These are phyloP conservation scores for Coemansia guatemalensis DNA, from an alignment of 192 early-diverging fungal genomes.

Conservation along the genomic window DNA sequence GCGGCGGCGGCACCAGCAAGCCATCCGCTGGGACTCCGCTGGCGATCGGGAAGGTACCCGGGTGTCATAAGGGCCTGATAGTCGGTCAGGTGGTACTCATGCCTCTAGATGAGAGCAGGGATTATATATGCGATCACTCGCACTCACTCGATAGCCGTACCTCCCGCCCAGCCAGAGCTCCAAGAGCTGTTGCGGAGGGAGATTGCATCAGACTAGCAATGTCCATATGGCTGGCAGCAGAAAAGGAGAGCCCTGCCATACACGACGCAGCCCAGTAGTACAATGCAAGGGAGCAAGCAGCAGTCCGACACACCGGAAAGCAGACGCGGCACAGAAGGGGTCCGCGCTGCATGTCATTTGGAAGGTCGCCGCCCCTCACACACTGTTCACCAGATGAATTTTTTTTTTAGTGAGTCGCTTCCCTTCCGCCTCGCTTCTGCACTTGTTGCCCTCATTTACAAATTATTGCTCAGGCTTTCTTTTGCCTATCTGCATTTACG, in stretches of 20 bases:
- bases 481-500: constrained; percentile 1
- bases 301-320: neutral
- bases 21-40: neutral
- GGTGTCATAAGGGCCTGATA: neutral
- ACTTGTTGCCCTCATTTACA: neutral
- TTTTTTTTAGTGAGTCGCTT: neutral
- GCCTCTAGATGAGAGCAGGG: neutral
- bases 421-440: neutral
- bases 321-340: neutral
- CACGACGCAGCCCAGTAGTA: neutral
- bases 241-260: neutral
- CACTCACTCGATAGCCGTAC: neutral
- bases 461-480: neutral
- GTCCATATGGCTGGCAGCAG: neutral
- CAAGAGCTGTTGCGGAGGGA: neutral
- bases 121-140: neutral
- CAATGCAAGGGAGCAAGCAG: neutral
- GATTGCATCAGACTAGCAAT: neutral
- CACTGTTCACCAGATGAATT: neutral
- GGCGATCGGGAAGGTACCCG: neutral
- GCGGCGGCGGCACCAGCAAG: too few relatives aligned
- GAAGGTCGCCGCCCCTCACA: neutral
- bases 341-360: neutral
- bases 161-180: neutral
- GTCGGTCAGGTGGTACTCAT: neutral